Base-by-base conservation (phyloP, 1,284 basidiomycete genomes). In the Moesziomyces antarcticus region DNA sequence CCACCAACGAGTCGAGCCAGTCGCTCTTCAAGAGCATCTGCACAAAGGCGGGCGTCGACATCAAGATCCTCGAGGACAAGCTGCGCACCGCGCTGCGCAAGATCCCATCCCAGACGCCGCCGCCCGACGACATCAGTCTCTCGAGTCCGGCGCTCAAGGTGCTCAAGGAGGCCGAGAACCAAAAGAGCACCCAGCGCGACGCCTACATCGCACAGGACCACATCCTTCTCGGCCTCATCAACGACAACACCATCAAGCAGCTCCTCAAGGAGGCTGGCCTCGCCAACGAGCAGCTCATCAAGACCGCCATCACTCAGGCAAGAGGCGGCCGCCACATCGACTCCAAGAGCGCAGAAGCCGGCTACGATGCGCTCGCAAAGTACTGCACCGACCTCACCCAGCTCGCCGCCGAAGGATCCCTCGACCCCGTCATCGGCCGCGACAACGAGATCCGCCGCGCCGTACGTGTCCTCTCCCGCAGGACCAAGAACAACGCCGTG, bases 181-280 rank as follows among this genome's bases (percentile, higher is more conserved):
- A 77, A 35, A 80, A 79, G 64, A 77, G 59, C 51, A 66, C 62
- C 2, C 86, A 88, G 78, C 92, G 93, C 83, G 96, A 97, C 85
- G 90, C 91, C 7, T 97, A 91, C 85, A 92, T 98, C 66, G 94
- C 95, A 0, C 92, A 97, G 83, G 95, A 98, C 77, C 91, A 90
- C 80, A 85, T 93, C 30, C 82, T 93, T 30, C 86, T 92, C 47
- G 93, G 92, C 1, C 88, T 94, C 50, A 82, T 93, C 68, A 90
- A 92, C 73, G 92, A 94, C 70, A 63, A 89, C 1, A 87, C 88
- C 3, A 89, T 95, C 65, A 82, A 87, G 10, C 82, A 87, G 35
- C 84, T 92, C 9, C 85, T 96, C 73, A 93, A 93, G 82, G 92
- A 93, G 67, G 88, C 89, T 5, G 88, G 88, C 16, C 87, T 94